Conservation (phyloP, 1,284 basidiomycete species). For the Apiotrichum siamense region DNA sequence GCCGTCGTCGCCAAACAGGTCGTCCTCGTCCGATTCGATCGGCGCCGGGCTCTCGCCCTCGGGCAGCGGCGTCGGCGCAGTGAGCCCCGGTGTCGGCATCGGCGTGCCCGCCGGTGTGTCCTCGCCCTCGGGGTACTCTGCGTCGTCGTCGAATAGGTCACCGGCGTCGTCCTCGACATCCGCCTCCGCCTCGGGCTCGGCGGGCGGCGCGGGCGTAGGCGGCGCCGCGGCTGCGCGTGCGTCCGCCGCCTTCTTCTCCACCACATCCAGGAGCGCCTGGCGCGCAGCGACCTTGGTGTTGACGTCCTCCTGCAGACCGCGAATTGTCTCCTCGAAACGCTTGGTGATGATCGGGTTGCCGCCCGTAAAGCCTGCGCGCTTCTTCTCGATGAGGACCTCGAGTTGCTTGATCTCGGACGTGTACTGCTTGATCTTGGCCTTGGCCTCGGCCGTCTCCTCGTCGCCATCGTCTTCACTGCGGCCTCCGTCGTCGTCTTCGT, state of each 20-base stretch:
- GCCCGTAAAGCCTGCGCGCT: slow-evolving; percentile 74
- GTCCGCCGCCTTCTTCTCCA: slow-evolving; percentile 22
- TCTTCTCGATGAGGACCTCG: slow-evolving; percentile 81
- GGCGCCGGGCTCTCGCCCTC: slow-evolving; percentile 5
- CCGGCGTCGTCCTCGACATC: slow-evolving; percentile 30
- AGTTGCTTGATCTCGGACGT: slow-evolving; percentile 85
- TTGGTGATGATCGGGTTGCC: slow-evolving; percentile 84
- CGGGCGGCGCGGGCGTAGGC: neutral
- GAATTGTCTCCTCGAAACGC: slow-evolving; percentile 87
- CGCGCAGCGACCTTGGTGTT: slow-evolving; percentile 69
- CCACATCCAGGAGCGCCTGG: slow-evolving; percentile 48
- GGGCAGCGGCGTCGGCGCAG: slow-evolving; percentile 7
- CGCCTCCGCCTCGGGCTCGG: slow-evolving; percentile 21
- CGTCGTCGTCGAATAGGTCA: slow-evolving; percentile 21
- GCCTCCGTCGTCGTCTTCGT: slow-evolving; percentile 64
- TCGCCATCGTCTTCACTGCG: slow-evolving; percentile 66
- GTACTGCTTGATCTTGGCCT: slow-evolving; percentile 64
- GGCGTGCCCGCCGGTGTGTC: slow-evolving; percentile 27
- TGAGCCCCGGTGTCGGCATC: slow-evolving; percentile 18
- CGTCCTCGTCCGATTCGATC: slow-evolving; percentile 22
- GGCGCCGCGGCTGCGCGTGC: slow-evolving; percentile 9
- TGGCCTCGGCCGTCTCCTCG: slow-evolving; percentile 52
- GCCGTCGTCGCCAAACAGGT: slow-evolving; percentile 29
- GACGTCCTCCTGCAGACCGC: slow-evolving; percentile 76
- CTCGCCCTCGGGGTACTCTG: slow-evolving; percentile 18